phyloP scores from a whole-genome alignment of 176 grass and related monocot genomes.

The Triticum aestivum region DNA sequence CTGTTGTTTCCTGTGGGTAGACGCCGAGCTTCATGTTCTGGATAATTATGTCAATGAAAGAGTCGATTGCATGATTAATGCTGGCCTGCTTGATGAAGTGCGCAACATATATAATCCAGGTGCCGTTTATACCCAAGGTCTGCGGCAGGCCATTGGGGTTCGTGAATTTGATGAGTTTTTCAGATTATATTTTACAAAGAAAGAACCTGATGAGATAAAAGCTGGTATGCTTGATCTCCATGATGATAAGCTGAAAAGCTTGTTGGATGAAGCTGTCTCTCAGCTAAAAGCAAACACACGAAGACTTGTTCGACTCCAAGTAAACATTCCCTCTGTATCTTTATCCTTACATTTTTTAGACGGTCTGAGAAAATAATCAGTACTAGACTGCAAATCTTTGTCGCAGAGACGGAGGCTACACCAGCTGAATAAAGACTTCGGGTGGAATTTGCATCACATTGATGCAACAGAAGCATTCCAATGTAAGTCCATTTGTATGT shows the following conservation, averaged over 20 bases:
- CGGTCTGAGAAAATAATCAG: background rate
- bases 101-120: conserved; percentile 58
- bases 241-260: conserved; percentile 49
- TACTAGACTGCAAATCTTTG: background rate
- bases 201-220: conserved; percentile 25
- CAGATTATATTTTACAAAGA: conserved; percentile 44
- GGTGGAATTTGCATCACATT: conserved; percentile 73
- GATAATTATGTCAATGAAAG: conserved; percentile 74
- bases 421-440: conserved; percentile 66
- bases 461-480: conserved; percentile 83
- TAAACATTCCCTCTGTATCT: conserved; percentile 42
- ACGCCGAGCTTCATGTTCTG: conserved; percentile 72
- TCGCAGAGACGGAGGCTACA: conserved; percentile 59
- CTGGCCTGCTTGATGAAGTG: conserved; percentile 76
- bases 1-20: conserved; percentile 91
- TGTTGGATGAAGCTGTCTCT: conserved; percentile 67
- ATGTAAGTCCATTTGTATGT: conserved; percentile 39
- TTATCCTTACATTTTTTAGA: conserved; percentile 19
- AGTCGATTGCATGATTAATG: conserved; percentile 81
- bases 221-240: conserved; percentile 13
- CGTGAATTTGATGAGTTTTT: conserved; percentile 88
- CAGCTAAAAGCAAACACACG: conserved; percentile 82
- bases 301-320: conserved; percentile 81
- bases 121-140: conserved; percentile 75
- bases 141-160: conserved; percentile 85